Base-by-base conservation (phyloP, 2,329 filamentous ascomycete genomes). In the Phyllosticta citriasiana region DNA sequence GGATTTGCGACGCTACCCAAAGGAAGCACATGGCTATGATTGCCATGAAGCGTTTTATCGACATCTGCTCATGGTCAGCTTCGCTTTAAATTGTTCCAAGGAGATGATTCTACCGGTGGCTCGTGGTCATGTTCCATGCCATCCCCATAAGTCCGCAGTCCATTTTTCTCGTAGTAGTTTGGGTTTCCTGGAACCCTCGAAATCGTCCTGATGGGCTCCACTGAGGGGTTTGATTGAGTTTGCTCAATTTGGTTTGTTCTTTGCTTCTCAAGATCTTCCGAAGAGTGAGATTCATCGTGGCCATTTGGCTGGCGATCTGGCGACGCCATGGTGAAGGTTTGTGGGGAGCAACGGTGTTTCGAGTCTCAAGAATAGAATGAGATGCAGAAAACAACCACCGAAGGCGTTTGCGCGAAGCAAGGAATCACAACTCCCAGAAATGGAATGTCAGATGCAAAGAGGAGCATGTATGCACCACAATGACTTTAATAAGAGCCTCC, bases 1-100 rank as follows among this genome's bases (percentile, higher is more conserved):
- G 82, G 55, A 85, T 84, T 65, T 85, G 83, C 59, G 78, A 82
- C 30, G 82, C 82, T 56, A 81, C 82, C 82, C 82, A 85, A 24
- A 85, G 72, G 61, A 86, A 82, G 4, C 81, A 80, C 80, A 84
- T 84, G 62, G 82, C 81, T 14, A 80, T 66, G 55, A 85, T 74
- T 59, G 77, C 78, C 80, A 83, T 80, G 65, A 82, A 77, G 3
- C 79, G 74, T 30, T 69, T 72, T 63, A 78, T 76, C n/a, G 74
- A 77, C 78, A 83, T 78, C 68, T 81, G 74, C 53, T 79, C 50
- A 3, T 8, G 14, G 22, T 55, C 51, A 55, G n/a, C 52, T 30
- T 3, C 4, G 8, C 27, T 10, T 14, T 9, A n/a, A 16, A 5
- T 7, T 16, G 7, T 7, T 25, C 5, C 53, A 25, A 22, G 25